These are phyloP conservation scores for Boletus huronensis DNA, from an alignment of 768 basidiomycete genomes.

Conservation along the genomic window DNA sequence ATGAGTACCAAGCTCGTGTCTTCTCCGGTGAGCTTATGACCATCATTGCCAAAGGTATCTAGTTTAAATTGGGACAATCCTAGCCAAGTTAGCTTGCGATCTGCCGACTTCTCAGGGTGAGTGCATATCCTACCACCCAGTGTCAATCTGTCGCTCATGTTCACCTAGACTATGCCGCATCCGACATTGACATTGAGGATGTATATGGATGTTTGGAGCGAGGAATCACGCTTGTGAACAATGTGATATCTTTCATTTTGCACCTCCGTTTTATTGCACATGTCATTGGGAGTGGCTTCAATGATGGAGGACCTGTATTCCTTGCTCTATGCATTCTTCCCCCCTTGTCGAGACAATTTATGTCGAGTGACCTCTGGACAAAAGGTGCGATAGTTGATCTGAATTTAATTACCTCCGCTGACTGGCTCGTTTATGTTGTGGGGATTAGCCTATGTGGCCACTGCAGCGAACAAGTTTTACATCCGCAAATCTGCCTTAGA, in stretches of 20 bases:
- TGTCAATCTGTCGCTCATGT: background rate
- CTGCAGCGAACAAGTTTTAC: constrained; percentile 15
- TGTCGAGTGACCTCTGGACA: constrained; percentile 15
- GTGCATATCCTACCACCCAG: background rate
- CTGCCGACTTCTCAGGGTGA: constrained; percentile 24
- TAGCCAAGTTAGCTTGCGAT: constrained; percentile 20
- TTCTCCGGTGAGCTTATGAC: constrained; percentile 11
- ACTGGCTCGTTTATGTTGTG: background rate
- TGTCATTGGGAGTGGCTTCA: constrained; percentile 15
- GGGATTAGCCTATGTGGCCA: constrained; percentile 17
- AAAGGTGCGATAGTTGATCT: constrained; percentile 11
- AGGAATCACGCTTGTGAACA: constrained; percentile 7
- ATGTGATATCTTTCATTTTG: constrained; percentile 17
- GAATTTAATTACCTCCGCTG: background rate
- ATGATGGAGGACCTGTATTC: constrained; percentile 20
- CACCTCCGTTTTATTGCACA: constrained; percentile 21
- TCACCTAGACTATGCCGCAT: constrained; percentile 3
- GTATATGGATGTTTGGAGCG: constrained; percentile 13
- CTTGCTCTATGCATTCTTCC: constrained; percentile 21
- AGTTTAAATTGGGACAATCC: background rate
- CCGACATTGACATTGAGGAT: background rate
- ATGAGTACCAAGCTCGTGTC: constrained; percentile 19
- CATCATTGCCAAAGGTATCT: background rate
- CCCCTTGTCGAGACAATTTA: background rate
- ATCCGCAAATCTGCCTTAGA: constrained; percentile 21